phyloP scores from a whole-genome alignment of 441 rosid species.

The Bruguiera hainesii region DNA sequence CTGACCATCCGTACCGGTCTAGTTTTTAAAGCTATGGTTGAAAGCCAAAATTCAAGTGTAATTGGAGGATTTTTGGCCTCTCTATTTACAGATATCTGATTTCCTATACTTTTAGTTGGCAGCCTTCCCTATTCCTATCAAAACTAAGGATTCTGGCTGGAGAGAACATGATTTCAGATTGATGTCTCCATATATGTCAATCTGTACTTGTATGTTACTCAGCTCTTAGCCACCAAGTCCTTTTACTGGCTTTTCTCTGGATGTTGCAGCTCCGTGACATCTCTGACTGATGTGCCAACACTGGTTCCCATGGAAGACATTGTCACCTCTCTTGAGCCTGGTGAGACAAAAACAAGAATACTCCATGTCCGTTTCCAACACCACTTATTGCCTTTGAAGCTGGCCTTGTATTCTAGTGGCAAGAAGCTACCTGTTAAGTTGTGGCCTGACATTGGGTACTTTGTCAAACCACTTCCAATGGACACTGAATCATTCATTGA shows the following conservation, averaged over 20 bases:
- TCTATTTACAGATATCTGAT: not conserved
- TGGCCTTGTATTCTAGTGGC: constrained; percentile 47
- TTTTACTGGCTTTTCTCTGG: constrained; percentile 12
- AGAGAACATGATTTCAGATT: not conserved
- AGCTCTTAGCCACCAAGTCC: constrained; percentile 13
- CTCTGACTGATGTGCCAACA: constrained; percentile 48
- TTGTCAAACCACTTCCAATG: constrained; percentile 77
- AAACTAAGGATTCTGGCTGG: not conserved
- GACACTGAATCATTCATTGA: constrained; percentile 49
- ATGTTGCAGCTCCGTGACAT: constrained; percentile 46
- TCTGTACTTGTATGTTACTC: not conserved
- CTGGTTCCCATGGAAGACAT: constrained; percentile 70
- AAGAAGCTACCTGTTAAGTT: constrained; percentile 71
- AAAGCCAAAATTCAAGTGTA: not conserved
- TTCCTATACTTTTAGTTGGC: not conserved
- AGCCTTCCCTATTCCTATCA: not conserved
- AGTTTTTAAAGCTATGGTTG: not conserved
- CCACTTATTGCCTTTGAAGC: constrained; percentile 80
- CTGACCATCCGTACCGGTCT: no score
- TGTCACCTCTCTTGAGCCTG: constrained; percentile 57
- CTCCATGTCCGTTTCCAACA: constrained; percentile 86
- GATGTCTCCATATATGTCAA: not conserved
- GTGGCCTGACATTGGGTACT: constrained; percentile 92
- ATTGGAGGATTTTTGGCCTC: not conserved
- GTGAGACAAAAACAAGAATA: constrained; percentile 45